phyloP scores from a whole-genome alignment of 2,329 filamentous ascomycete species.

The Alternaria ventricosa region DNA sequence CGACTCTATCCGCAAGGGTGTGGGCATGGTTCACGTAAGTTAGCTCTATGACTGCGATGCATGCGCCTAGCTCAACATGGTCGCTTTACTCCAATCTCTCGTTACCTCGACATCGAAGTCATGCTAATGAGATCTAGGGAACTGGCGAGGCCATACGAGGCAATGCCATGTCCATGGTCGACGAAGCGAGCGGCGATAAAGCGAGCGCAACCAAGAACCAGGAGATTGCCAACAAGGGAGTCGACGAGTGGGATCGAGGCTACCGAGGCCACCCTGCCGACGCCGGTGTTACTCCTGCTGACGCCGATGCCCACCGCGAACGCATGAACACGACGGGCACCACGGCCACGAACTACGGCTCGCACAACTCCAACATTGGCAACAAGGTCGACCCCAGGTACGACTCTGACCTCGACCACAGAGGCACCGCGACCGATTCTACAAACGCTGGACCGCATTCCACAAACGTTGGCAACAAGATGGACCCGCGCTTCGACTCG shows the following conservation, averaged over 20 bases:
- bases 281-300: constrained; percentile 37
- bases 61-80: background rate
- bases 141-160: constrained; percentile 49
- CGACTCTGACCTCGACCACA: constrained; percentile 35
- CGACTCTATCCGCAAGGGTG: constrained; percentile 43
- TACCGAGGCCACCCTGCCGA: constrained; percentile 40
- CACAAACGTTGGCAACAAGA: constrained; percentile 37
- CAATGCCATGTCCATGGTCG: constrained; percentile 45
- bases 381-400: constrained; percentile 44
- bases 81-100: background rate
- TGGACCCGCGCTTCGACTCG: constrained; percentile 46
- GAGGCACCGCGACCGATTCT: constrained; percentile 24
- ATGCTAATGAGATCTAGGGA: constrained; percentile 34
- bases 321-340: constrained; percentile 26
- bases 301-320: constrained; percentile 32
- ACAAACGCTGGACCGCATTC: constrained; percentile 39
- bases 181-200: constrained; percentile 41
- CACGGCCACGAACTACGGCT: constrained; percentile 40
- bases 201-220: constrained; percentile 37
- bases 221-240: constrained; percentile 41
- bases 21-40: constrained; percentile 45
- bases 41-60: background rate
- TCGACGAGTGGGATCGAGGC: constrained; percentile 44
- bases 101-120: background rate
- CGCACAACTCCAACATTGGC: constrained; percentile 38